phyloP scores from a whole-genome alignment of 2,329 filamentous ascomycete species.

The Epichloe sylvatica region DNA sequence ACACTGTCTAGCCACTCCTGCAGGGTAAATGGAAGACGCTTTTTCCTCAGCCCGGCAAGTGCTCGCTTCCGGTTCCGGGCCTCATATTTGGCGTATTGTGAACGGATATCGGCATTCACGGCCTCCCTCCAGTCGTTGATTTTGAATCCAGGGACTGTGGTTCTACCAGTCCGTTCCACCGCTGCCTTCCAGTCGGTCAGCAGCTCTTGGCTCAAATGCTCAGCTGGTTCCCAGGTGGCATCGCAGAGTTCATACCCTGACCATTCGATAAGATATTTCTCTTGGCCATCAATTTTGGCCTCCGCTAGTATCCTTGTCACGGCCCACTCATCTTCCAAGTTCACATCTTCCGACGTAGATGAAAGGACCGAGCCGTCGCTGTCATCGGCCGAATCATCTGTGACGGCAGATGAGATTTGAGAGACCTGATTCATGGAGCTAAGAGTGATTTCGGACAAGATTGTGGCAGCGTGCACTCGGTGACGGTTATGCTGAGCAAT shows the following conservation, averaged over 20 bases:
- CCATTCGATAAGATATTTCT: slow-evolving; percentile 25
- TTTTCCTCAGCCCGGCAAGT: slow-evolving; percentile 17
- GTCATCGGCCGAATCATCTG: not conserved
- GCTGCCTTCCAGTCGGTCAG: slow-evolving; percentile 29
- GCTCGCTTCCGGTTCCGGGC: slow-evolving; percentile 31
- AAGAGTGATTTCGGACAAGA: not conserved
- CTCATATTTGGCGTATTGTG: slow-evolving; percentile 24
- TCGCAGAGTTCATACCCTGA: slow-evolving; percentile 19
- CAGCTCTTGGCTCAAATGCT: slow-evolving; percentile 27
- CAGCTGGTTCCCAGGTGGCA: slow-evolving; percentile 37
- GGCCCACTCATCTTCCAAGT: slow-evolving; percentile 30
- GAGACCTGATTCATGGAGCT: not conserved
- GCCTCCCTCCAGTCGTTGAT: slow-evolving; percentile 25
- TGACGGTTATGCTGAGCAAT: not conserved
- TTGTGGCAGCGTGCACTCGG: not conserved
- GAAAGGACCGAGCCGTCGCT: slow-evolving; percentile 19
- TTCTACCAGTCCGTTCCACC: slow-evolving; percentile 22
- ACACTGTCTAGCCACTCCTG: slow-evolving; percentile 3
- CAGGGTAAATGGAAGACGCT: not conserved
- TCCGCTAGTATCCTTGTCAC: slow-evolving; percentile 40
- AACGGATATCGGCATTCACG: slow-evolving; percentile 11
- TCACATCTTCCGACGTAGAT: slow-evolving; percentile 19
- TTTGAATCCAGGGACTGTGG: slow-evolving; percentile 23
- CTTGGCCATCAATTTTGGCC: slow-evolving; percentile 14
- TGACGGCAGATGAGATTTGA: not conserved